These are phyloP conservation scores for Coemansia sp. DNA, from an alignment of 192 early-diverging fungal genomes.

Conservation along the genomic window DNA sequence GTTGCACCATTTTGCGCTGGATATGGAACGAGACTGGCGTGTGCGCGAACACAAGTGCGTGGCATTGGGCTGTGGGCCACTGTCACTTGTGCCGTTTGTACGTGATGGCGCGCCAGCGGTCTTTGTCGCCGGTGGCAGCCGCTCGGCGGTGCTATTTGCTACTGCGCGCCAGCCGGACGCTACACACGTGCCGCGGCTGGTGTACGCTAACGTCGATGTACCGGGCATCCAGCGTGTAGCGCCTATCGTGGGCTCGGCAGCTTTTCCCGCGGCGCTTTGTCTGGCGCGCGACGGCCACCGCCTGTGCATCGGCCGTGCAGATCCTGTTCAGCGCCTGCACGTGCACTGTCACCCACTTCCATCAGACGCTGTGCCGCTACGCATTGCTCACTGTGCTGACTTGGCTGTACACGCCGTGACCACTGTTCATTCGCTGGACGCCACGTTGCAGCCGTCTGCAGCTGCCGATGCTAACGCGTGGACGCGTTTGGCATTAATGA, in stretches of 20 bases:
- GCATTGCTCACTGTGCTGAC: constrained; percentile 65
- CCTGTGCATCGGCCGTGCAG: constrained; percentile 72
- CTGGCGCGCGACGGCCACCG: constrained; percentile 58
- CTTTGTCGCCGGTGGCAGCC: constrained; percentile 79
- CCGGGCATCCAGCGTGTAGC: constrained; percentile 65
- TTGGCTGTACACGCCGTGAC: constrained; percentile 65
- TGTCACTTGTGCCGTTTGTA: constrained; percentile 59
- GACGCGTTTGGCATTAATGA: constrained; percentile 14
- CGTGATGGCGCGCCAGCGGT: constrained; percentile 55
- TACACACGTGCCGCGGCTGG: constrained; percentile 59
- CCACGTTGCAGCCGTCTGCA: constrained; percentile 7
- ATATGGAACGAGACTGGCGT: not conserved
- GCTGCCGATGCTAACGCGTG: not conserved
- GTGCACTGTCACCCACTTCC: constrained; percentile 64
- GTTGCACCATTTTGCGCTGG: constrained; percentile 63
- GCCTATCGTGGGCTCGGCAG: constrained; percentile 57
- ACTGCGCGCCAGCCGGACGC: constrained; percentile 14
- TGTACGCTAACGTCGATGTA: constrained; percentile 81
- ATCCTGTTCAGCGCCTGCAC: constrained; percentile 84
- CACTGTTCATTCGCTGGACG: constrained; percentile 43
- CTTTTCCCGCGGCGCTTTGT: constrained; percentile 59
- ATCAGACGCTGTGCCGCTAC: constrained; percentile 61
- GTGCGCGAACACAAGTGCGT: constrained; percentile 60
- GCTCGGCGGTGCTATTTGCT: constrained; percentile 76
- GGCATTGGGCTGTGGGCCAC: constrained; percentile 75